Evolutionary conservation across 169 alveolate species (phyloP), one percentile per base, ranked within the genome.

Genomic region (Eimeria nieschulzi): DNA sequence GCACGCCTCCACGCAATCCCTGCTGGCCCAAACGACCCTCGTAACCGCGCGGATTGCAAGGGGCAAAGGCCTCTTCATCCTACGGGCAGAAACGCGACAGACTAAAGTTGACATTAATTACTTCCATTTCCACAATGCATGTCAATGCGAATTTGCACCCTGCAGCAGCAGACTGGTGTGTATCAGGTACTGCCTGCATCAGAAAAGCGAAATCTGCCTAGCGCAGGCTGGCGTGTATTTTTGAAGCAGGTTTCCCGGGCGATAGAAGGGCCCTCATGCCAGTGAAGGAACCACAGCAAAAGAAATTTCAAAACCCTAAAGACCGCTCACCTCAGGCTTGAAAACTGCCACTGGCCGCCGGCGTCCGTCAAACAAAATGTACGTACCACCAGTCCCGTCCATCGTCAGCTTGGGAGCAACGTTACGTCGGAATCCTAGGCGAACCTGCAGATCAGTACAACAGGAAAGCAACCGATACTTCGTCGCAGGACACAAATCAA

Each of bases 31-130:
- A 94, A 66, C 97, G 97, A 9, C 99, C 99, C 66, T 95, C 97
- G 96, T 98, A 97, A 13, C 99, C 99, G 56, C 99, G 95, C 17
- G 99, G 99, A 91, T 99, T 99, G 94, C 97, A 97, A 15, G 99
- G 99, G 17, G 99, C 99, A 93, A 97, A 98, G 39, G 99, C 99
- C 94, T 99, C 99, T 93, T 99, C 99, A 96, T 99, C 99, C 75
- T 97, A 80, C 15, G 15, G 33, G 54, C 91, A 46, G 55, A 75
- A 19, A n/a, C 7, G 1, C 83, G 21, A 59, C 59, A 23, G 9
- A 71, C 2, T 23, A 7, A 71, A 26, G 59, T 5, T 33, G 55
- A 26, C 56, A 26, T 8, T 55, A 71, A 1, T 33, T 7, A 55
- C 59, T 7, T 26, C n/a, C 80, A 13, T 6, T n/a, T 71, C 55